phyloP scores from a whole-genome alignment of 164 flowering plant genomes.

The Magnolia kwangsiensis region DNA sequence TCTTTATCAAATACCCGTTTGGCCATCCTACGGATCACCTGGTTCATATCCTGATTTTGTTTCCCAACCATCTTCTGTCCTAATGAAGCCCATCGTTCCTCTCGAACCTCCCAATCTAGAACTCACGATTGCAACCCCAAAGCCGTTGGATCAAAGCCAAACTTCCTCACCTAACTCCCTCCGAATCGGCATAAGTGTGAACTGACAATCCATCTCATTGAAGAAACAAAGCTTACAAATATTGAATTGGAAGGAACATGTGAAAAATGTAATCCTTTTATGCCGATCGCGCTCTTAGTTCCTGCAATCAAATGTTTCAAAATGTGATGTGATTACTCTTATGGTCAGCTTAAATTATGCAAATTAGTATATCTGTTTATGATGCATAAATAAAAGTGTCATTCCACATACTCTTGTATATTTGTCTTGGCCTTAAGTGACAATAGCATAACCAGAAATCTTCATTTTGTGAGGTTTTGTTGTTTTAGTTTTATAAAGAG shows the following conservation, averaged over 20 bases:
- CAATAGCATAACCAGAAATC: background rate
- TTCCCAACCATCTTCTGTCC: slow-evolving; percentile 8
- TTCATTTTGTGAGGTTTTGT: background rate
- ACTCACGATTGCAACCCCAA: slow-evolving; percentile 51
- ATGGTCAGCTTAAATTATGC: background rate
- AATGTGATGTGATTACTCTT: background rate
- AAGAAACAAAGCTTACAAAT: background rate
- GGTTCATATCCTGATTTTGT: slow-evolving; percentile 10
- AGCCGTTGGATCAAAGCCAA: slow-evolving; percentile 28
- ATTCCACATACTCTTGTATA: background rate
- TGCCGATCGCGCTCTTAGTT: background rate
- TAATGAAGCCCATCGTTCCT: background rate
- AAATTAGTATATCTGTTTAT: background rate
- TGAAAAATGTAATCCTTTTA: background rate
- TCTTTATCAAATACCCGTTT: slow-evolving; percentile 9
- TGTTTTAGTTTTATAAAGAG: background rate
- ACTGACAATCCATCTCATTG: slow-evolving; percentile 12
- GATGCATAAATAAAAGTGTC: background rate
- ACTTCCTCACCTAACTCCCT: slow-evolving; percentile 23
- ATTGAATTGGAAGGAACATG: background rate
- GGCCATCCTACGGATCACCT: slow-evolving; percentile 12
- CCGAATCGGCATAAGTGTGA: slow-evolving; percentile 42
- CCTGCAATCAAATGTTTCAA: background rate
- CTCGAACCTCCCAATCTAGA: slow-evolving; percentile 34
- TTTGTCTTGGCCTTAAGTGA: background rate